phyloP scores from a whole-genome alignment of 805 yeast genomes.

The Debaryomyces castellii region DNA sequence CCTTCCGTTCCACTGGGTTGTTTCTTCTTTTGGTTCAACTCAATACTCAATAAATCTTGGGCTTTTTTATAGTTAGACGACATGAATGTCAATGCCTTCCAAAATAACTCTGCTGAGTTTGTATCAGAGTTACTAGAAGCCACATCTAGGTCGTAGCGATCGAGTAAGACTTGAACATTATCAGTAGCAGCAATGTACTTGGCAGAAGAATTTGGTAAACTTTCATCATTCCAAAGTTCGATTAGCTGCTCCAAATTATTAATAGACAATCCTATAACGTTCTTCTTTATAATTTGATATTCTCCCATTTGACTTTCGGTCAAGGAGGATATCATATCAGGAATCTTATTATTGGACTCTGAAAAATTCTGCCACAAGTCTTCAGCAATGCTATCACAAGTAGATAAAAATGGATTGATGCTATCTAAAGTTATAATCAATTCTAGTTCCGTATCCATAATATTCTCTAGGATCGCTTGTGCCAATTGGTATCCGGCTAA shows the following conservation, averaged over 20 bases:
- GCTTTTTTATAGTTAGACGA: constrained; percentile 37
- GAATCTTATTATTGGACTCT: constrained; percentile 10
- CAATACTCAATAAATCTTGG: constrained; percentile 27
- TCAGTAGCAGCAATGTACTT: constrained; percentile 43
- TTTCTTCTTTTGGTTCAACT: constrained; percentile 15
- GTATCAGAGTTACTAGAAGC: constrained; percentile 6
- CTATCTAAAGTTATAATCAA: constrained; percentile 9
- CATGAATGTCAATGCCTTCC: constrained; percentile 43
- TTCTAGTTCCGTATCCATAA: constrained; percentile 7
- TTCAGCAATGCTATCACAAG: constrained; percentile 17
- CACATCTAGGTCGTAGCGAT: constrained; percentile 25
- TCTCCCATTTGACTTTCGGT: constrained; percentile 28
- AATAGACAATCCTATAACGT: constrained; percentile 24
- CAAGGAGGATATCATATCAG: constrained; percentile 27
- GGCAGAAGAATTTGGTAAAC: constrained; percentile 31
- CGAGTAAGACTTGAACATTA: constrained; percentile 43
- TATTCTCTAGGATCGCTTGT: constrained; percentile 31
- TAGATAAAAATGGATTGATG: constrained; percentile 18
- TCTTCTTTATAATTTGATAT: constrained; percentile 26
- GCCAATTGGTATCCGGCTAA: constrained; percentile 26
- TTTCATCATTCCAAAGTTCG: constrained; percentile 31
- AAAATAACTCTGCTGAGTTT: constrained; percentile 21
- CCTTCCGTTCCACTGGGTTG: constrained; percentile 14
- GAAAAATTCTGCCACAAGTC: constrained; percentile 18
- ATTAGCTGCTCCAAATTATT: constrained; percentile 23